Evolutionary conservation across 2,329 filamentous ascomycete genomes (phyloP).

Genomic region (Tympanopsis confertula): DNA sequence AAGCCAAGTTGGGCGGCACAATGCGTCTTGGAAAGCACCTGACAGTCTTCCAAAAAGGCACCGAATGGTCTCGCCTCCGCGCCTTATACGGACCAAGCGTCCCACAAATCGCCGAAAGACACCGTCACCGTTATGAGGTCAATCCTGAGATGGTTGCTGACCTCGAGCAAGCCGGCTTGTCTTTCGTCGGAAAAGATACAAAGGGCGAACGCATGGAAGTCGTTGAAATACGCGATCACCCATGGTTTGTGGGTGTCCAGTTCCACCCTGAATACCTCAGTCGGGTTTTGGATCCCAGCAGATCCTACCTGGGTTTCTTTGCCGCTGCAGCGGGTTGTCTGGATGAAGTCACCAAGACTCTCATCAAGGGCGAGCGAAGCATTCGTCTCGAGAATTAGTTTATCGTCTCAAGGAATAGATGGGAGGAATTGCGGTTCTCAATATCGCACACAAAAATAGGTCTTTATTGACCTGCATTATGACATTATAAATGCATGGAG

Average conservation of each 20-base stretch:
- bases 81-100: constrained; percentile 58
- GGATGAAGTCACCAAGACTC: constrained; percentile 14
- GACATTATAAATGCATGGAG: no score
- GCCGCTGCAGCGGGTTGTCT: constrained; percentile 64
- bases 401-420: no score
- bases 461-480: no score
- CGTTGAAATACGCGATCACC: constrained; percentile 71
- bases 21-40: constrained; percentile 73
- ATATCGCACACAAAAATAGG: no score
- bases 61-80: constrained; percentile 69
- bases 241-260: constrained; percentile 76
- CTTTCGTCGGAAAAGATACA: constrained; percentile 71
- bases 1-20: constrained; percentile 68
- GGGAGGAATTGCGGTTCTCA: no score
- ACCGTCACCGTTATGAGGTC: constrained; percentile 83
- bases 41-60: constrained; percentile 63
- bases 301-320: constrained; percentile 74
- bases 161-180: constrained; percentile 57
- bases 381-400: no score
- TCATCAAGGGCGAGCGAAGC: no score
- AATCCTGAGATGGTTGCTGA: constrained; percentile 66
- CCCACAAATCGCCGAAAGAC: constrained; percentile 55
- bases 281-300: constrained; percentile 61
- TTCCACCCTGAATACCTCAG: constrained; percentile 81
- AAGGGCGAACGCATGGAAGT: constrained; percentile 72